Base-by-base conservation (phyloP, 1,139 yeast genomes). In the Pichia sp. region DNA sequence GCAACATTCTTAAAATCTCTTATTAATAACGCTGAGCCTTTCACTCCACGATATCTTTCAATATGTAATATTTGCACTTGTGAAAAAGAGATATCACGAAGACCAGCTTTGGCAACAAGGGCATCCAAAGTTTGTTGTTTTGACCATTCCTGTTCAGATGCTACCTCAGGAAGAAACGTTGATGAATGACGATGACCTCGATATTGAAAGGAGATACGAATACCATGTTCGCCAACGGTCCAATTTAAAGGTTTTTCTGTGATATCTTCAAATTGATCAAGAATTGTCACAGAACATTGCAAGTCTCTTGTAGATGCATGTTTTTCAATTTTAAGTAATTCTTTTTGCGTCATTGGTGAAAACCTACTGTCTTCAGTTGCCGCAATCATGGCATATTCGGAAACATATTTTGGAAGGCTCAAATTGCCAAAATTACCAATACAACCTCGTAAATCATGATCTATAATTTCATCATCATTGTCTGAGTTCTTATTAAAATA, bases 111-210 rank as follows among this genome's bases (percentile, higher is more conserved):
- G 33, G 71, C 67, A 4, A 92, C 76, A 39, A 94, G 70, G 54
- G 86, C 74, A 52, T 69, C 70, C 46, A 90, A 66, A 0, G 98
- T 90, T 22, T 84, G 80, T 20, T 67, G 65, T 57, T 85, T 74
- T 54, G 74, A 77, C 97, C 97, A 90, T 4, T 76, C 79, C 55
- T 90, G 95, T 52, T 90, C 97, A n/a, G 67, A 72, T 16, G 96
- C 95, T 1, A 94, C 97, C 39, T 80, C 84, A 0, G 98, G 98
- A 40, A 94, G 65, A 55, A 87, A 92, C 0, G 98, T 92, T 0
- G 97, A 89, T 42, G 42, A 34, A 30, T 41, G 41, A 5, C 12
- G 12, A 16, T 40, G 42, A 3, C 35, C 35, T 2, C 22, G 5
- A 16, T 22, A 5, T n/a, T 24, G 5, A 25, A 51, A 47, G 7